phyloP scores from a whole-genome alignment of 2,329 filamentous ascomycete genomes.

The Cladosporium sp. region DNA sequence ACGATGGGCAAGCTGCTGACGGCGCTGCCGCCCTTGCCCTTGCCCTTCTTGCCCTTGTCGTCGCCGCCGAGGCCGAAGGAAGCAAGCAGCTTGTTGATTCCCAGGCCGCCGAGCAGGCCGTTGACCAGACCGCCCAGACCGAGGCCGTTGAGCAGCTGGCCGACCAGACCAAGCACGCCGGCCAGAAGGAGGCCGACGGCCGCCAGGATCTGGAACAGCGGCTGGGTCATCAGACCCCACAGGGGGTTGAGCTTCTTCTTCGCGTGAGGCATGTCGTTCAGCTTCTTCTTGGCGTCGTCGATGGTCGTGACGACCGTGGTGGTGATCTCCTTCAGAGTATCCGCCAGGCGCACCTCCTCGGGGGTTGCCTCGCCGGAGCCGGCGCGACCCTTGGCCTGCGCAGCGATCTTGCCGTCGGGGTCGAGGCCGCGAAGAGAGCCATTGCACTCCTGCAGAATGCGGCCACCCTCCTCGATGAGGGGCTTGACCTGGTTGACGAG shows the following conservation, averaged over 20 bases:
- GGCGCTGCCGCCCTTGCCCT: constrained; percentile 27
- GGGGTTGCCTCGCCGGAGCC: constrained; percentile 71
- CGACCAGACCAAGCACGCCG: constrained; percentile 81
- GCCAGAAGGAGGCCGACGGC: constrained; percentile 78
- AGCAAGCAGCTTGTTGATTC: constrained; percentile 69
- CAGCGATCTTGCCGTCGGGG: constrained; percentile 79
- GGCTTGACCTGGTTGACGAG: constrained; percentile 84
- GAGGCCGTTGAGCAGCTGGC: constrained; percentile 69
- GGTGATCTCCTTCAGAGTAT: constrained; percentile 81
- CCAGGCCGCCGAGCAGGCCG: constrained; percentile 70
- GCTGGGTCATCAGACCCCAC: constrained; percentile 78
- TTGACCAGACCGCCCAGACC: constrained; percentile 80
- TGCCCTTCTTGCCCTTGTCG: constrained; percentile 46
- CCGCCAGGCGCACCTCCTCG: constrained; percentile 80
- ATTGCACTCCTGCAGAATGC: constrained; percentile 81
- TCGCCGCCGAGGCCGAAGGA: constrained; percentile 62
- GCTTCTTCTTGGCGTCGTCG: constrained; percentile 82
- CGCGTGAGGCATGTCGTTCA: constrained; percentile 86
- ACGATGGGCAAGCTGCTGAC: constrained; percentile 41
- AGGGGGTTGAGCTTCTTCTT: constrained; percentile 94
- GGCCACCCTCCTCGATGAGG: constrained; percentile 79
- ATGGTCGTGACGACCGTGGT: constrained; percentile 77
- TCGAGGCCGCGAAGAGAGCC: constrained; percentile 83
- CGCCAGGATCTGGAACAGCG: constrained; percentile 86
- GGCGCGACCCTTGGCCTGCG: constrained; percentile 78